These are phyloP conservation scores for Alternaria brassicicola DNA, from an alignment of 2,329 filamentous ascomycete species.

Conservation along the genomic window DNA sequence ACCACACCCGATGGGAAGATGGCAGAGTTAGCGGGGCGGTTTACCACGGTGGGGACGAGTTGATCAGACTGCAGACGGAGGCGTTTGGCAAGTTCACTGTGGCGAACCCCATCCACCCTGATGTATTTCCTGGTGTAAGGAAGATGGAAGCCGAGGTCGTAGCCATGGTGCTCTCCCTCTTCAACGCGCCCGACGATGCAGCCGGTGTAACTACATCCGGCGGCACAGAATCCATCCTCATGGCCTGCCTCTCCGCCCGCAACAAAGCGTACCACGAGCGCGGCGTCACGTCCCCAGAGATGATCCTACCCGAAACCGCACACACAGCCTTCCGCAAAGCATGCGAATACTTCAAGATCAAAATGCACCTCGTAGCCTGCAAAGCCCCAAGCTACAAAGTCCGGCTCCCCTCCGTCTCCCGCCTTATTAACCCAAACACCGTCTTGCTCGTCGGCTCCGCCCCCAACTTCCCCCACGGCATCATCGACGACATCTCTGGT, in stretches of 20 bases:
- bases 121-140: constrained; percentile 95
- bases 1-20: constrained; percentile 97
- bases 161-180: constrained; percentile 89
- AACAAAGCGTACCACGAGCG: constrained; percentile 88
- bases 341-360: constrained; percentile 94
- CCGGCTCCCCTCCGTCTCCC: constrained; percentile 75
- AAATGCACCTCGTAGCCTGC: constrained; percentile 85
- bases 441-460: constrained; percentile 91
- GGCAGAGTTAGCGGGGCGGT: constrained; percentile 93
- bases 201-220: constrained; percentile 91
- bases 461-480: constrained; percentile 97
- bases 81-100: constrained; percentile 95
- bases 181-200: constrained; percentile 83
- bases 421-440: constrained; percentile 93
- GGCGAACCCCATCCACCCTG: constrained; percentile 94
- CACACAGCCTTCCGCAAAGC: constrained; percentile 98
- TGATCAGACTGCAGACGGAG: constrained; percentile 85
- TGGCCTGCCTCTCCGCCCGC: constrained; percentile 89
- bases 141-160: constrained; percentile 99
- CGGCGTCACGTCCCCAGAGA: constrained; percentile 89
- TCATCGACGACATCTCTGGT: constrained; percentile 90
- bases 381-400: constrained; percentile 87
- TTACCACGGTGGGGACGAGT: constrained; percentile 86
- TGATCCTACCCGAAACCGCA: constrained; percentile 94
- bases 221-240: constrained; percentile 94